phyloP scores from a whole-genome alignment of 768 basidiomycete genomes.

The Tricholoma sp. region DNA sequence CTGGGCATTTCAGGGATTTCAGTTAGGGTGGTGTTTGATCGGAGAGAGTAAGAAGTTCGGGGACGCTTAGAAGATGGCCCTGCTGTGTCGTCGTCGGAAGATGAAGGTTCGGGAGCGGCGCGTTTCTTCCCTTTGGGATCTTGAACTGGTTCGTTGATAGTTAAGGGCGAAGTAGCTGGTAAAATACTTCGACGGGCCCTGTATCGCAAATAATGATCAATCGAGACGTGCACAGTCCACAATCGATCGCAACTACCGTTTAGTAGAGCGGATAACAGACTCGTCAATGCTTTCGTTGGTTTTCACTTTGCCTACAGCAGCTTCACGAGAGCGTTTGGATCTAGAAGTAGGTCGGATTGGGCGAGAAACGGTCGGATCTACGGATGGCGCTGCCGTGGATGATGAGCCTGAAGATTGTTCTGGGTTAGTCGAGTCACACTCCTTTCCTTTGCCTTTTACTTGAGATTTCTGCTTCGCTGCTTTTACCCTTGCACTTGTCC shows the following conservation, averaged over 20 bases:
- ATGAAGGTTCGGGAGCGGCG: constrained; percentile 64
- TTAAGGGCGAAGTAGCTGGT: constrained; percentile 37
- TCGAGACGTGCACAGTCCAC: constrained; percentile 22
- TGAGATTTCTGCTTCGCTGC: constrained; percentile 70
- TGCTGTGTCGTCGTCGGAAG: constrained; percentile 59
- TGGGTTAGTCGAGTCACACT: constrained; percentile 39
- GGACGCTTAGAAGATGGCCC: constrained; percentile 59
- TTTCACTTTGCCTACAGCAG: constrained; percentile 52
- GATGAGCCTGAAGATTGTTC: constrained; percentile 25
- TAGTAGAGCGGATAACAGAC: constrained; percentile 40
- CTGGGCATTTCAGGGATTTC: constrained; percentile 61
- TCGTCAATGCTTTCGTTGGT: constrained; percentile 56
- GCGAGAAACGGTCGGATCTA: constrained; percentile 32
- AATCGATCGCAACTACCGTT: constrained; percentile 51
- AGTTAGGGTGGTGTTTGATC: constrained; percentile 48
- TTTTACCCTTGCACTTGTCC: constrained; percentile 74
- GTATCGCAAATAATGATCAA: constrained; percentile 19
- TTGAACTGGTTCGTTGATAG: constrained; percentile 72
- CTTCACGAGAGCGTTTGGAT: constrained; percentile 53
- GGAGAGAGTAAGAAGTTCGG: constrained; percentile 63
- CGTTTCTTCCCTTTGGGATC: constrained; percentile 93
- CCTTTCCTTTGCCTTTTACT: constrained; percentile 49
- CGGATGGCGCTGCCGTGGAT: constrained; percentile 26
- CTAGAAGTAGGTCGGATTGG: constrained; percentile 40
- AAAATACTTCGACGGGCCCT: constrained; percentile 59